Percentiles rank a stretch among this genome's conserved stretches.
These are phyloP conservation scores for Pezicula neosporulosa DNA, from an alignment of 2,329 filamentous ascomycete genomes.

Conservation along the genomic window DNA sequence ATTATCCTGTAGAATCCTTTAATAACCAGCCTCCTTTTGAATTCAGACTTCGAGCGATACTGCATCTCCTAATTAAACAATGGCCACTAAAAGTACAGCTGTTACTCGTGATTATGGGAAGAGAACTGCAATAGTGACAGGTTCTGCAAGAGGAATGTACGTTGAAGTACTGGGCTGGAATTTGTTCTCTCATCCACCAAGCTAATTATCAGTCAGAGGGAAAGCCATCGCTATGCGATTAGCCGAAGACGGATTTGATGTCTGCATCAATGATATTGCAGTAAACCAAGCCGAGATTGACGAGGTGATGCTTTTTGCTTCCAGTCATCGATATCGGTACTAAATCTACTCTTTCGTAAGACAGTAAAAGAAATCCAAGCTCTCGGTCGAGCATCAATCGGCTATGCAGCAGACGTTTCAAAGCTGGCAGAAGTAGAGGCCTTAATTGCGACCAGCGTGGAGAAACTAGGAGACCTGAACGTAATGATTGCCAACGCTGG, in stretches of 20 bases:
- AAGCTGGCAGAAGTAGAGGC: conserved; percentile 24
- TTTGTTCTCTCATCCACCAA: conserved; percentile 11
- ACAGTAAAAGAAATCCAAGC: conserved; percentile 48
- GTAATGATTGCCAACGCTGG: conserved; percentile 29
- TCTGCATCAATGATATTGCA: conserved; percentile 61
- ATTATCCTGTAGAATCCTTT: neutral
- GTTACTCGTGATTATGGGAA: conserved; percentile 25
- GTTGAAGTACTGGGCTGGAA: conserved; percentile 5
- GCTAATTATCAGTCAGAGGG: conserved; percentile 38
- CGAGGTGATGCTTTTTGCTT: conserved; percentile 31
- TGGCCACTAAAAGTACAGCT: conserved; percentile 15
- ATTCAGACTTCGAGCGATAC: neutral
- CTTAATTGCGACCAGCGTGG: conserved; percentile 20
- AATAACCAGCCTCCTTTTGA: neutral
- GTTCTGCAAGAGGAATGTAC: conserved; percentile 36
- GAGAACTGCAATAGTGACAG: conserved; percentile 35
- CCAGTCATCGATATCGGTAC: neutral
- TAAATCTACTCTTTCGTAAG: conserved; percentile 4
- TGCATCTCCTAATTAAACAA: neutral
- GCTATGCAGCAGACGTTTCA: conserved; percentile 56
- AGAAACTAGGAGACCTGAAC: conserved; percentile 22
- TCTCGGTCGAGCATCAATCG: conserved; percentile 49
- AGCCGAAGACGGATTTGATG: conserved; percentile 61
- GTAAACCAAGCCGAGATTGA: conserved; percentile 50
- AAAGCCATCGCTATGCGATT: conserved; percentile 61